phyloP scores from a whole-genome alignment of 2,329 filamentous ascomycete genomes.

The Hymenoscyphus salicellus region DNA sequence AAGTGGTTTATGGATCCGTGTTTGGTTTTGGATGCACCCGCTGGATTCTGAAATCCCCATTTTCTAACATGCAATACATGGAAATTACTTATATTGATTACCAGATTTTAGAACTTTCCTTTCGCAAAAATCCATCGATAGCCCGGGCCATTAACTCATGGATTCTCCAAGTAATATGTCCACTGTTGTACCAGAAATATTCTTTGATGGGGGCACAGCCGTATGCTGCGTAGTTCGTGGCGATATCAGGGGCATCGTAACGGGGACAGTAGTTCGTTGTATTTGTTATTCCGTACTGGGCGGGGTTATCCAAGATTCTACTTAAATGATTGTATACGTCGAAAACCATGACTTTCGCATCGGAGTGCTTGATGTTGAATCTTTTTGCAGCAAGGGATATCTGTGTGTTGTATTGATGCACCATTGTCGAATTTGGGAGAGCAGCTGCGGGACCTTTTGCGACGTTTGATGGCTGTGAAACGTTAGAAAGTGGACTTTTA shows the following conservation, averaged over 20 bases:
- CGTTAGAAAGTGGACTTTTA: background rate
- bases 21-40: background rate
- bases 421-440: constrained; percentile 45
- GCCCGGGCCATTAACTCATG: constrained; percentile 40
- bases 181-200: constrained; percentile 49
- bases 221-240: constrained; percentile 42
- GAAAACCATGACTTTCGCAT: constrained; percentile 42
- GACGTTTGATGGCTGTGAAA: constrained; percentile 30
- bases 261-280: constrained; percentile 44
- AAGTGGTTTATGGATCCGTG: too few species aligned
- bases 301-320: constrained; percentile 42
- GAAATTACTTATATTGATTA: background rate
- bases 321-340: constrained; percentile 44
- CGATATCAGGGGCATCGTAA: constrained; percentile 47
- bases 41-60: background rate
- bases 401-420: constrained; percentile 44
- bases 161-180: constrained; percentile 44
- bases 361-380: constrained; percentile 29
- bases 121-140: constrained; percentile 24
- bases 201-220: constrained; percentile 43
- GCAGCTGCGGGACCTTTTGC: constrained; percentile 34
- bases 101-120: background rate
- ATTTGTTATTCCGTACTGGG: constrained; percentile 44
- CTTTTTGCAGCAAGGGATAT: constrained; percentile 28
- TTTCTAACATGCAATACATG: background rate